Evolutionary conservation across 1,139 yeast species (phyloP).

Genomic region (Nakaseomyces glabratus): DNA sequence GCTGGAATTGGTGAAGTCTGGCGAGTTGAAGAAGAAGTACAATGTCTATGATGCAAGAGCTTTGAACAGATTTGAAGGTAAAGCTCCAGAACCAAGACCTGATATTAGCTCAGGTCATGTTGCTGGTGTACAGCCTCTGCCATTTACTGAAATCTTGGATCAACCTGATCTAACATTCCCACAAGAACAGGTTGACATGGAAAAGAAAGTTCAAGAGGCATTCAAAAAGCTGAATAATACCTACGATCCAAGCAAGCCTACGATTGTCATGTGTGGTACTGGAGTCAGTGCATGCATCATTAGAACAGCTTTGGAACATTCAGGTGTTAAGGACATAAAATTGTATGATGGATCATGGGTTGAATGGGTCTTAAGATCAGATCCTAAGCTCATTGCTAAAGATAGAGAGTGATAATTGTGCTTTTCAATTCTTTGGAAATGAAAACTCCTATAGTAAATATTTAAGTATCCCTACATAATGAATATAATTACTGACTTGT

Average conservation of each 20-base stretch:
- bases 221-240: slow-evolving; percentile 13
- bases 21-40: slow-evolving; percentile 40
- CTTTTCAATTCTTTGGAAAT: no score
- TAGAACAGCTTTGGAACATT: slow-evolving; percentile 57
- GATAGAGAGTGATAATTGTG: slow-evolving; percentile 26
- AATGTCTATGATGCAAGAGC: slow-evolving; percentile 77
- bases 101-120: slow-evolving; percentile 86
- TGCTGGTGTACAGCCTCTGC: slow-evolving; percentile 71
- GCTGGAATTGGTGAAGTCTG: slow-evolving; percentile 40
- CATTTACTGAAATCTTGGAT: slow-evolving; percentile 54
- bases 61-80: slow-evolving; percentile 62
- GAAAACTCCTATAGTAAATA: no score
- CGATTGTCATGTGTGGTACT: slow-evolving; percentile 86
- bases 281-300: slow-evolving; percentile 90
- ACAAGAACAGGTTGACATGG: slow-evolving; percentile 15
- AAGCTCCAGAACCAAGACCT: slow-evolving; percentile 77
- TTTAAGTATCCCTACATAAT: no score
- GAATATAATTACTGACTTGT: no score
- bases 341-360: slow-evolving; percentile 97
- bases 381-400: slow-evolving; percentile 28
- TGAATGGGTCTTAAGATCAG: slow-evolving; percentile 36
- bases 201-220: slow-evolving; percentile 17
- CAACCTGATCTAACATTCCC: slow-evolving; percentile 40
- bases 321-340: slow-evolving; percentile 44
- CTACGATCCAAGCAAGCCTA: slow-evolving; percentile 45